A percentile compares a stretch with the other conserved stretches of the same genome.
These are phyloP conservation scores for Daldinia sp. DNA, from an alignment of 2,329 filamentous ascomycete genomes.

Conservation along the genomic window DNA sequence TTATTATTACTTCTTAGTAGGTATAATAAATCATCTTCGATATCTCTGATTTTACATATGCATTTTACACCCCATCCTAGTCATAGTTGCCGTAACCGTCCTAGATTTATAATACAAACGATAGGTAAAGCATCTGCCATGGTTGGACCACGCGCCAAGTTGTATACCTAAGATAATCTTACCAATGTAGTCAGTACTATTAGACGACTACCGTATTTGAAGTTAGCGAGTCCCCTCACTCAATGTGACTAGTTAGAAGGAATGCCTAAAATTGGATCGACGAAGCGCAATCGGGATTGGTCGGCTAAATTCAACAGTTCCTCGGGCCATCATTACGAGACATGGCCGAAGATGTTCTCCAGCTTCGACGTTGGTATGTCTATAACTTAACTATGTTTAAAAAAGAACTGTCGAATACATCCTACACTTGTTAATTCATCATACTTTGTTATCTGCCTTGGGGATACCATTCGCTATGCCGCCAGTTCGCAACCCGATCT, in stretches of 20 bases:
- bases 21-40: too few relatives aligned
- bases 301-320: slow-evolving; percentile 35
- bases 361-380: background rate
- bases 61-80: too few relatives aligned
- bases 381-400: background rate
- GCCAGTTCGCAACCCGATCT: slow-evolving; percentile 64
- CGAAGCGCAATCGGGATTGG: slow-evolving; percentile 19
- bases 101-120: too few relatives aligned
- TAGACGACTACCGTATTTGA: background rate
- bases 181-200: background rate
- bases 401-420: background rate
- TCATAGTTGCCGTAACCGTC: too few relatives aligned
- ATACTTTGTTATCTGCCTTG: background rate
- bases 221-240: background rate
- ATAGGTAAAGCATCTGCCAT: background rate
- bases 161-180: background rate
- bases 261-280: slow-evolving; percentile 27
- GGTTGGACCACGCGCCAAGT: background rate
- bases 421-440: background rate
- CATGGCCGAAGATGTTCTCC: slow-evolving; percentile 21
- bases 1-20: too few relatives aligned
- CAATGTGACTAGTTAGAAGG: slow-evolving; percentile 3
- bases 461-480: slow-evolving; percentile 55
- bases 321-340: slow-evolving; percentile 34
- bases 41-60: too few relatives aligned